Evolutionary conservation across 768 basidiomycete genomes (phyloP).

Genomic region (Jaapia argillacea): DNA sequence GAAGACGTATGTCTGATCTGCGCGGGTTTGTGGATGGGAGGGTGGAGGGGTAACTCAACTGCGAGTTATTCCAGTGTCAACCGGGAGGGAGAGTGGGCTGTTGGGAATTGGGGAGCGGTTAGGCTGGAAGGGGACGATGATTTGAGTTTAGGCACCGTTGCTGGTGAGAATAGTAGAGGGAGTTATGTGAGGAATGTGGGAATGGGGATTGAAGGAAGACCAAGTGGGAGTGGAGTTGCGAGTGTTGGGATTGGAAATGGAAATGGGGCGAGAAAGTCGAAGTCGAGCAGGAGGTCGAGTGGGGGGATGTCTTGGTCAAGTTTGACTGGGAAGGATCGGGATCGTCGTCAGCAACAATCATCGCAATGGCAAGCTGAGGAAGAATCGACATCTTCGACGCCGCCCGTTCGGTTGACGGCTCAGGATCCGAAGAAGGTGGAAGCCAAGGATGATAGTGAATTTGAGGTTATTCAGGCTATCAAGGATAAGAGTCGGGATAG

Average conservation of each 20-base stretch:
- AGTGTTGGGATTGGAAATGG: constrained; percentile 13
- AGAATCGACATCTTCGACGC: background rate
- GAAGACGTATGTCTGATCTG: constrained; percentile 81
- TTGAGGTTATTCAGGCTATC: constrained; percentile 1
- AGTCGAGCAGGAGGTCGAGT: constrained; percentile 29
- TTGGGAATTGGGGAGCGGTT: constrained; percentile 42
- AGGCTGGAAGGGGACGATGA: constrained; percentile 63
- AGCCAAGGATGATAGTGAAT: constrained; percentile 4
- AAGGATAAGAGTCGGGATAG: constrained; percentile 18
- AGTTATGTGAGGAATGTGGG: constrained; percentile 48
- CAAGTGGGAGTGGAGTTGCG: constrained; percentile 13
- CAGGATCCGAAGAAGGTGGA: too few species aligned
- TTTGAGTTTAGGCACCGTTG: constrained; percentile 29
- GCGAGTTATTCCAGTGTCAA: constrained; percentile 39
- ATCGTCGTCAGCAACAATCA: background rate
- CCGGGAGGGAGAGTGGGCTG: constrained; percentile 20
- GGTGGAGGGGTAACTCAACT: constrained; percentile 43
- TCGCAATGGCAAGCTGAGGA: background rate
- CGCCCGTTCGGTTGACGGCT: too few species aligned
- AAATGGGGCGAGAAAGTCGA: constrained; percentile 13
- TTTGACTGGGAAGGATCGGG: background rate
- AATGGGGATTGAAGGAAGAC: constrained; percentile 65
- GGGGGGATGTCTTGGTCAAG: constrained; percentile 40
- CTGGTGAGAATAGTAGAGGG: too few species aligned
- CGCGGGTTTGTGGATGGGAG: constrained; percentile 73